Evolutionary conservation across 2,329 filamentous ascomycete genomes (phyloP).

Genomic region (Aspergillus unguis): DNA sequence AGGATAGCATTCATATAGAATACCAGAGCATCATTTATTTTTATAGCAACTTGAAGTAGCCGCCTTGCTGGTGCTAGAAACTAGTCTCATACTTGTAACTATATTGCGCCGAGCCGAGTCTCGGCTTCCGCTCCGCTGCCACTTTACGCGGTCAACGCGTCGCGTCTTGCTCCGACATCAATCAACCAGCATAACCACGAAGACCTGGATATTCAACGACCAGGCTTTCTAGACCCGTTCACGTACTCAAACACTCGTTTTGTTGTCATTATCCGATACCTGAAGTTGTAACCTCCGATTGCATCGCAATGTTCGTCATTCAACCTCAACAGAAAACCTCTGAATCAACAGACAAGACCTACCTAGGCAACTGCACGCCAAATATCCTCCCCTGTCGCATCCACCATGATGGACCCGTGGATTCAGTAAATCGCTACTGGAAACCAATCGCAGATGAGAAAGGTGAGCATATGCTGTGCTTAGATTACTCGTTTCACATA

Average conservation of each 20-base stretch:
- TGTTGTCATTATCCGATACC: too few species aligned
- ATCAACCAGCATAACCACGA: not conserved
- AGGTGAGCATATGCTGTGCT: slow-evolving; percentile 27
- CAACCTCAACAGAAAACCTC: slow-evolving; percentile 25
- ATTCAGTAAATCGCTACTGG: slow-evolving; percentile 67
- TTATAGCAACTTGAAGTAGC: too few species aligned
- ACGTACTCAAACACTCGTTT: not conserved
- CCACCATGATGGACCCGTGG: slow-evolving; percentile 71
- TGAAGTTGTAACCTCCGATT: not conserved
- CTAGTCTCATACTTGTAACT: too few species aligned
- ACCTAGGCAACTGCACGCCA: slow-evolving; percentile 49
- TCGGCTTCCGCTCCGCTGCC: slow-evolving; percentile 7
- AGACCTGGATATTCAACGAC: not conserved
- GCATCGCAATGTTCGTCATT: slow-evolving; percentile 34
- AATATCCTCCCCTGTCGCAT: slow-evolving; percentile 79
- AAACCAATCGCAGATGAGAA: slow-evolving; percentile 51
- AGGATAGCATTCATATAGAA: too few species aligned
- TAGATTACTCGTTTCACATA: not conserved
- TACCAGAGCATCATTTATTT: too few species aligned
- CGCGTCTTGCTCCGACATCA: slow-evolving; percentile 22
- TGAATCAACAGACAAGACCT: slow-evolving; percentile 17
- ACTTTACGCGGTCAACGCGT: slow-evolving; percentile 33
- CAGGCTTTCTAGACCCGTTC: not conserved
- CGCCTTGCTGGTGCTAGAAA: too few species aligned
- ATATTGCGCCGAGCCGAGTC: not conserved